Conservation (phyloP, 176 grass and related monocot species). For the Oryza officinalis region DNA sequence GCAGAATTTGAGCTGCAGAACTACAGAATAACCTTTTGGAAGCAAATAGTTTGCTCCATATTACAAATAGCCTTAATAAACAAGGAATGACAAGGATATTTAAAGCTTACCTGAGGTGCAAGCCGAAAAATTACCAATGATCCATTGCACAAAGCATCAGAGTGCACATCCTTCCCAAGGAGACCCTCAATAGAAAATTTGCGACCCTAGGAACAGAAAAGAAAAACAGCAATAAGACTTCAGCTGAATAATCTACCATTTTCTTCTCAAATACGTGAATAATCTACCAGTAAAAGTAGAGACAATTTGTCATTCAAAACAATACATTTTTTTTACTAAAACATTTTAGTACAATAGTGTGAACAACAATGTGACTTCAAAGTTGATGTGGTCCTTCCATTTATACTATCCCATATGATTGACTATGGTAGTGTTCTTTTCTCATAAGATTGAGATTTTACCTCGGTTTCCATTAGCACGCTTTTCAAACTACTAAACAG, state of each 20-base stretch:
- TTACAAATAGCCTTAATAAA: neutral
- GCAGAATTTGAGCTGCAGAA: slow-evolving; percentile 22
- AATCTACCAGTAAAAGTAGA: neutral
- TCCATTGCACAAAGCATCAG: slow-evolving; percentile 59
- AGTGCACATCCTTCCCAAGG: slow-evolving; percentile 49
- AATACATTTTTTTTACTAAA: slow-evolving; percentile 23
- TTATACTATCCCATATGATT: neutral
- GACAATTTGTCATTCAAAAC: neutral
- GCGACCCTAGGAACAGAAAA: slow-evolving; percentile 63
- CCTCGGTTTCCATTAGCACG: too few species aligned
- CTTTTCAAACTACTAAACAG: too few species aligned
- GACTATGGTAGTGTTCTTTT: neutral
- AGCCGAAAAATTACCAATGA: slow-evolving; percentile 95
- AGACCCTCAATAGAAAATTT: slow-evolving; percentile 98
- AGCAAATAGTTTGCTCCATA: neutral
- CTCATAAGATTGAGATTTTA: too few species aligned
- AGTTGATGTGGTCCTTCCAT: neutral
- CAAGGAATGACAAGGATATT: neutral
- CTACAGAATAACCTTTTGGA: neutral
- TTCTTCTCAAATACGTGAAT: too few species aligned
- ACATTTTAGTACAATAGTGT: neutral
- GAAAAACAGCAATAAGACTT: slow-evolving; percentile 27
- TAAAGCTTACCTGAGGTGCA: slow-evolving; percentile 79
- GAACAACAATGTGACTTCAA: neutral
- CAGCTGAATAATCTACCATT: slow-evolving; percentile 19